phyloP scores from a whole-genome alignment of 2,329 filamentous ascomycete genomes.

The Torrubiellomyces zombiae region DNA sequence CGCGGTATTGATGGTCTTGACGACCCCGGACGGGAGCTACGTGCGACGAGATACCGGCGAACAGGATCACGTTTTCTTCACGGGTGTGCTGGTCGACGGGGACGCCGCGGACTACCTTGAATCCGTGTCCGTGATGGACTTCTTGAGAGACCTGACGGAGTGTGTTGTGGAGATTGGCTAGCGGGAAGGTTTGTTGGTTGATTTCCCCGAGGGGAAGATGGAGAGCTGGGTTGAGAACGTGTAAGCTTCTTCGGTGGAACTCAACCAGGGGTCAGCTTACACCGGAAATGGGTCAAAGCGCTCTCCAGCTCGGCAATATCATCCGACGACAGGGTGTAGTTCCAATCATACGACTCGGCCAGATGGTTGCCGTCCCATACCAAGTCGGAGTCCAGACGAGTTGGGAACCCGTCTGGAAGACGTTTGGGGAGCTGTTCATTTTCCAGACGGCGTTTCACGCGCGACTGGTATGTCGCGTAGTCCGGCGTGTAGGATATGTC shows the following conservation, averaged over 20 bases:
- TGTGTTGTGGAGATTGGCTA: constrained; percentile 30
- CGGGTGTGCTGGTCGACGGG: constrained; percentile 32
- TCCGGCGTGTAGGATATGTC: constrained; percentile 42
- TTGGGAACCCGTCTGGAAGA: constrained; percentile 33
- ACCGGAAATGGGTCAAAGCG: constrained; percentile 24
- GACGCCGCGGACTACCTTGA: constrained; percentile 43
- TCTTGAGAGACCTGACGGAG: constrained; percentile 35
- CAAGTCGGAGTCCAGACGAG: constrained; percentile 27
- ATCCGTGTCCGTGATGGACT: constrained; percentile 40
- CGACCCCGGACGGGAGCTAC: constrained; percentile 35
- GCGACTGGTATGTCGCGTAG: constrained; percentile 32
- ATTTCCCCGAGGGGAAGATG: constrained; percentile 20
- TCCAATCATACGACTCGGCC: constrained; percentile 32
- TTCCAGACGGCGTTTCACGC: constrained; percentile 26
- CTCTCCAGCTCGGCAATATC: constrained; percentile 33
- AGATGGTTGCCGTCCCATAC: constrained; percentile 40
- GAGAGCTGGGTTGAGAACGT: constrained; percentile 14
- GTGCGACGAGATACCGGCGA: constrained; percentile 41
- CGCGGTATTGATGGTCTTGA: constrained; percentile 30
- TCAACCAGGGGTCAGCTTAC: constrained; percentile 9
- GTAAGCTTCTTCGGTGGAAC: constrained; percentile 1
- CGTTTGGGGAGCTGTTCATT: constrained; percentile 20
- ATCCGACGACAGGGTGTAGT: constrained; percentile 26
- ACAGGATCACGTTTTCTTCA: constrained; percentile 42
- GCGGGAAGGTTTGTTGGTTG: constrained; percentile 33